Evolutionary conservation across 148 eudicot genomes (phyloP).

Genomic region (Gaultheria prostrata): DNA sequence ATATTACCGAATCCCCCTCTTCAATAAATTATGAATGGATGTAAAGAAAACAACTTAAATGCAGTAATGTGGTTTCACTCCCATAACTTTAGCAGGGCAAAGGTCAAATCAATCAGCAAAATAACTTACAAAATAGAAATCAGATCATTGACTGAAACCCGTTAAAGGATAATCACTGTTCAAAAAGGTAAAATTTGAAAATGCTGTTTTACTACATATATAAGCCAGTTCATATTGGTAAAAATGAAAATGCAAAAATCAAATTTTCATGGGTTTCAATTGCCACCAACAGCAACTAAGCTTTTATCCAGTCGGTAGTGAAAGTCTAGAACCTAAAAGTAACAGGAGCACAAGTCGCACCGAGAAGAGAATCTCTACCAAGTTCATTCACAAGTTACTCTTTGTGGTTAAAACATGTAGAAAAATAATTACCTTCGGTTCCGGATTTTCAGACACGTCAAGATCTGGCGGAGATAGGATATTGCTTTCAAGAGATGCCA

Average conservation of each 20-base stretch:
- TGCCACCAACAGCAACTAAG: background rate
- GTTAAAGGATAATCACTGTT: background rate
- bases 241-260: background rate
- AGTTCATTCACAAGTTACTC: background rate
- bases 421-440: conserved; percentile 41
- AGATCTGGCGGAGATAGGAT: conserved; percentile 39
- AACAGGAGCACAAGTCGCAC: background rate
- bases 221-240: background rate
- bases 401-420: background rate
- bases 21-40: background rate
- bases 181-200: background rate
- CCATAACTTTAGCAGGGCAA: background rate
- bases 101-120: background rate
- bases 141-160: conserved; percentile 5
- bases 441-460: conserved; percentile 21
- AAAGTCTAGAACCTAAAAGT: background rate
- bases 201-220: background rate
- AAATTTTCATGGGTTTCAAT: background rate
- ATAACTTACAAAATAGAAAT: background rate
- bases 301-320: background rate
- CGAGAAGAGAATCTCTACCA: conserved; percentile 2
- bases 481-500: conserved; percentile 60
- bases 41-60: background rate
- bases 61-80: background rate
- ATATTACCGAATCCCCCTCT: background rate